Conservation (phyloP, 2,329 filamentous ascomycete species). For the Cytospora mali region DNA sequence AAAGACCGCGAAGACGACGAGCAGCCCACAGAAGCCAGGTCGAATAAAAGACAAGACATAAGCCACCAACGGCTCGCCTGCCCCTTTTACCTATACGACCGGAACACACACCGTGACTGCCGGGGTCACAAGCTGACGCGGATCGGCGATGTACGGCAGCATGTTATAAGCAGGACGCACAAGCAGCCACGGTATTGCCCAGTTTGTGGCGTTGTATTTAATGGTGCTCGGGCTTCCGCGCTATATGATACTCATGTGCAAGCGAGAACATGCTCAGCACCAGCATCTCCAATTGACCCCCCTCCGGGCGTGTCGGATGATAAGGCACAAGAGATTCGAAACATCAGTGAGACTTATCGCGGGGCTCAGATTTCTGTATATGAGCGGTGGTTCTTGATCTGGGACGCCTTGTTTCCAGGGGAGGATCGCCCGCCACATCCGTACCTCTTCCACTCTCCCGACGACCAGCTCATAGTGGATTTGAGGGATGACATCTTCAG, state of each 20-base stretch:
- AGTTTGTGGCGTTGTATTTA: not conserved
- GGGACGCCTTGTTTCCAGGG: not conserved
- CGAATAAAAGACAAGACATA: not conserved
- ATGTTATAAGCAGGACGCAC: not conserved
- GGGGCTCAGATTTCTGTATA: not conserved
- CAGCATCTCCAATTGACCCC: not conserved
- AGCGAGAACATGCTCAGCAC: not conserved
- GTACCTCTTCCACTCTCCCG: not conserved
- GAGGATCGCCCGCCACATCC: not conserved
- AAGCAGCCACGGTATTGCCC: conserved; percentile 4
- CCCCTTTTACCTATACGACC: conserved; percentile 2
- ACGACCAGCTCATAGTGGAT: not conserved
- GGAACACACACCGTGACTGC: not conserved
- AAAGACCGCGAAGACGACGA: too few relatives aligned
- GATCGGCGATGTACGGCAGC: not conserved
- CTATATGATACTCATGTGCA: not conserved
- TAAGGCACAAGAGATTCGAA: not conserved
- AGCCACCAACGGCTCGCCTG: not conserved
- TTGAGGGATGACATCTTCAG: not conserved
- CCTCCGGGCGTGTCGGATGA: conserved; percentile 8
- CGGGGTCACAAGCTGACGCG: not conserved
- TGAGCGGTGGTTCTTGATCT: conserved; percentile 4
- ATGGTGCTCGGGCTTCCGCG: not conserved
- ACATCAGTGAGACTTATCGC: not conserved
- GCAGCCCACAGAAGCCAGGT: not conserved